Evolutionary conservation across 2,329 filamentous ascomycete genomes (phyloP), one percentile per base, ranked within the genome.

Genomic region (Fusarium sp.): DNA sequence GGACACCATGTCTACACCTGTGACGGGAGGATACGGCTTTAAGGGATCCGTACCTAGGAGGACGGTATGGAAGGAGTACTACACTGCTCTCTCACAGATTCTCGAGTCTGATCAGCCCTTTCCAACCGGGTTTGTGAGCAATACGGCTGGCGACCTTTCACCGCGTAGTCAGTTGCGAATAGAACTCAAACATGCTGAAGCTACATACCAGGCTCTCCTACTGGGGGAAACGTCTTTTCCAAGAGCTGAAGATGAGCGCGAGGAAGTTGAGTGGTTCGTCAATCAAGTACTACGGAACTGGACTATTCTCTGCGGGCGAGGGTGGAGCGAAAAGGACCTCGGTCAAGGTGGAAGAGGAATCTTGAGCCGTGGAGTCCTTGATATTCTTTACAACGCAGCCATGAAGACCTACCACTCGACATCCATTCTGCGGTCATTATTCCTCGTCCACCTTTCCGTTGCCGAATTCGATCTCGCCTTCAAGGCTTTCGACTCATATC

Each of bases 321-420:
- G 88, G 18, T 98, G 94, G 94, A 86, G 85, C 43, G 91, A 97
- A 68, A 83, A 89, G 56, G 93, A 97, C 70, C 84, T 98, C 28
- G 94, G 93, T 6, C 88, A 91, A 74, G 93, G 92, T 8, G 94
- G 94, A 11, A 92, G 93, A 73, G 89, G 91, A 75, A 88, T 86
- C 23, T 83, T 95, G 19, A 92, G 92, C 67, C 89, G 91, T 56
- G 90, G 90, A 52, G 89, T 97, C 31, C 86, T 99, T 42, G 94
- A 96, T 79, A 92, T 94, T 28, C 85, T 99, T 9, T 99, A 98
- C 79, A 91, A 91, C 41, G 93, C 94, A 23, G 93, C 95, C 10
- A 93, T 92, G 12, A 97, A 96, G 79, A 97, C 94, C 0, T 99
- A 96, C 76, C 96, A 99, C 80, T 99, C 96, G 2, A 97, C 95